Evolutionary conservation across 2,329 filamentous ascomycete genomes (phyloP).

Genomic region (Cladophialophora immunda): DNA sequence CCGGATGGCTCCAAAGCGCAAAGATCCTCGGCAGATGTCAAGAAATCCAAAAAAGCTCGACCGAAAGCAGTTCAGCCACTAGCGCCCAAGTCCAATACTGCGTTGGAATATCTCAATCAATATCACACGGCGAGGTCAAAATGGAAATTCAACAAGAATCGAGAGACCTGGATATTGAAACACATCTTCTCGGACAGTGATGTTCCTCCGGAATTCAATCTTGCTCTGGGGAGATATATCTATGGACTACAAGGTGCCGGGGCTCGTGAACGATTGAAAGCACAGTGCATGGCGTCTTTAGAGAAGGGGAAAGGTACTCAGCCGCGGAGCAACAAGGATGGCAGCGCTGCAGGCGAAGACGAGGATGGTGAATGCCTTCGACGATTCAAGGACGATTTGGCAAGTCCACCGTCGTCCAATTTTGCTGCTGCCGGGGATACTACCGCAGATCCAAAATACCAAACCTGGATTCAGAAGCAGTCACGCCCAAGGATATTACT

Average conservation of each 20-base stretch:
- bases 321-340: neutral
- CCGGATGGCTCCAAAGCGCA: conserved; percentile 7
- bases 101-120: conserved; percentile 72
- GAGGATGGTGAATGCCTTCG: conserved; percentile 22
- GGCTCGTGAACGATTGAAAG: conserved; percentile 69
- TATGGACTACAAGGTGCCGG: conserved; percentile 78
- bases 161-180: conserved; percentile 85
- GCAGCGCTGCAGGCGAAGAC: neutral
- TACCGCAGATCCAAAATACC: conserved; percentile 37
- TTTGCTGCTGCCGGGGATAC: conserved; percentile 53
- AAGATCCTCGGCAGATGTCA: conserved; percentile 39
- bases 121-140: conserved; percentile 74
- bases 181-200: conserved; percentile 77
- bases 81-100: conserved; percentile 35
- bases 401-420: neutral
- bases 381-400: conserved; percentile 23
- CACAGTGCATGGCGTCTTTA: conserved; percentile 70
- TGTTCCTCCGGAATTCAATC: conserved; percentile 76
- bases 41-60: conserved; percentile 44
- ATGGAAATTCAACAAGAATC: conserved; percentile 98
- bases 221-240: conserved; percentile 78
- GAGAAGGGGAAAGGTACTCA: conserved; percentile 54
- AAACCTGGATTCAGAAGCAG: conserved; percentile 27
- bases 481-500: conserved; percentile 33
- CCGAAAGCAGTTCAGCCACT: conserved; percentile 37